Evolutionary conservation across 208 protist genomes (phyloP), one percentile per base, ranked within the genome.

Genomic region (Trypanosoma theileri): DNA sequence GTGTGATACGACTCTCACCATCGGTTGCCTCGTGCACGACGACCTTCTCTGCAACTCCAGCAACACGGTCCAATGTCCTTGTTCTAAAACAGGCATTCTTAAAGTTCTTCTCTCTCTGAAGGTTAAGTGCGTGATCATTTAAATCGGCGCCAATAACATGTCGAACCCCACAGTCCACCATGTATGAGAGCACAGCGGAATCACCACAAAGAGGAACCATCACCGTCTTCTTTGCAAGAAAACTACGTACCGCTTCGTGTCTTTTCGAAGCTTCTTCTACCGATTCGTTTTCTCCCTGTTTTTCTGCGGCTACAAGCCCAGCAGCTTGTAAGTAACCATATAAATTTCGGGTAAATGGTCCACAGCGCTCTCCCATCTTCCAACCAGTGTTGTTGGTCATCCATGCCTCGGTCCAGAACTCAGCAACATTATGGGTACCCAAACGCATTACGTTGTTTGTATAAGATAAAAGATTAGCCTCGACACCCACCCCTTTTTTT

Each of bases 131-230:
- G 19, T 73, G 63, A 17, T 59, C 57, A 11, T 70, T 73, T 26
- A 86, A 61, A 56, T 91, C 80, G 0, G 59, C 71, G 13, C 77
- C 81, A 8, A 86, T 46, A 40, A 91, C 79, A 4, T 73, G 26
- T 21, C 67, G 50, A 16, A 77, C 82, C 0, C 80, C 79, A 55
- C 77, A 73, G 14, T 72, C 59, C 6, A 68, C 69, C 24, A 88
- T 66, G 73, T 85, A 88, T 13, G 75, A 60, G 55, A 91, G 17
- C 4, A 66, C 80, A 7, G 69, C 51, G 0, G 85, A 82, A 55
- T 86, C 85, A 0, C 85, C 81, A 56, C 85, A 88, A 17, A 91
- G 73, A 8, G 82, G 81, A 14, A 91, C 82, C 11, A 82, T 69
- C 19, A 86, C 77, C 0, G 65, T 71, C 64, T 86, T 85, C 8